A percentile compares a stretch with the other conserved stretches of the same genome.
phyloP scores from a whole-genome alignment of 164 flowering plant genomes.

The Vitis riparia region DNA sequence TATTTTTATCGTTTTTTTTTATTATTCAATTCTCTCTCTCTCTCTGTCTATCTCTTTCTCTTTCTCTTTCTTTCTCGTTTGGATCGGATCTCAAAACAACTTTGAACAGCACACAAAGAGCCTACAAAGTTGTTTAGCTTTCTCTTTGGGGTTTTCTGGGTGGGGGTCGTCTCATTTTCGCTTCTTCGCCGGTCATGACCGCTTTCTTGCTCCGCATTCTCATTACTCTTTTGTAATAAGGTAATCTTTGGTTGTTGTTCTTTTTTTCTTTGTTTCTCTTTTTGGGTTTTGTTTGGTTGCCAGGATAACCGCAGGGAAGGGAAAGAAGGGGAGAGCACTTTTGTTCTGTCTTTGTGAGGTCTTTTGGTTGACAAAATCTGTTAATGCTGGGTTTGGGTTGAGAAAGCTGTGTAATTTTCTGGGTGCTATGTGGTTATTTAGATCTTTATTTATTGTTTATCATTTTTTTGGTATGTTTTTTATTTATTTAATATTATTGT shows the following conservation, averaged over 20 bases:
- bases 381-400: slow-evolving; percentile 2
- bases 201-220: slow-evolving; percentile 22
- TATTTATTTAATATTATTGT: slow-evolving; percentile 5
- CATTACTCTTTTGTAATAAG: slow-evolving; percentile 23
- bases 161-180: slow-evolving; percentile 5
- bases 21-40: slow-evolving; percentile 2
- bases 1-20: neutral
- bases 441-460: neutral
- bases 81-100: slow-evolving; percentile 47
- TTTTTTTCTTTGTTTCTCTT: neutral
- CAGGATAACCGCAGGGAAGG: no score
- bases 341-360: no score
- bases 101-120: slow-evolving; percentile 1
- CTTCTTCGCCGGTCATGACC: slow-evolving; percentile 21
- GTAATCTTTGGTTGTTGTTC: slow-evolving; percentile 2
- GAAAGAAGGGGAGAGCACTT: no score
- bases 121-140: slow-evolving; percentile 23
- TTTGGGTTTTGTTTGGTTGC: neutral
- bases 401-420: slow-evolving; percentile 7
- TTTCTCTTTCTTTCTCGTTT: slow-evolving; percentile 18
- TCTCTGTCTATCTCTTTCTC: slow-evolving; percentile 11
- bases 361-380: no score
- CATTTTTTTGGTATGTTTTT: neutral
- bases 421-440: neutral
- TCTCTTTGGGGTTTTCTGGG: slow-evolving; percentile 2